phyloP scores from a whole-genome alignment of 148 eudicot species.

The Rheum nobile region DNA sequence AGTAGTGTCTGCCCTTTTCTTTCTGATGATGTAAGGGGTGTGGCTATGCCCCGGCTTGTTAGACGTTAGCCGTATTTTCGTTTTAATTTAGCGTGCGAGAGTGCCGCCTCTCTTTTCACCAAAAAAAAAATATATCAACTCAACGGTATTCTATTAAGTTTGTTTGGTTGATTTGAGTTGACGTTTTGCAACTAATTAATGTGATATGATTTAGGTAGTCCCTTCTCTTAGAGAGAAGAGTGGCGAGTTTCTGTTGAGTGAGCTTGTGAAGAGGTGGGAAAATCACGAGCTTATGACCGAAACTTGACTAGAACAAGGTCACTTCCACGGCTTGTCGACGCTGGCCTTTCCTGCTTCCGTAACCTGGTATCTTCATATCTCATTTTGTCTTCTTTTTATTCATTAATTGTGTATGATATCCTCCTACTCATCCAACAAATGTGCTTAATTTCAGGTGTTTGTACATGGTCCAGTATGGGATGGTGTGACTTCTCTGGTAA shows the following conservation, averaged over 20 bases:
- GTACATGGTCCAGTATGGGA: conserved; percentile 8
- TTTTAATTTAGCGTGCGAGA: too few species aligned
- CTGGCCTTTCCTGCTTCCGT: conserved; percentile 18
- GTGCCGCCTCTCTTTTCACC: too few species aligned
- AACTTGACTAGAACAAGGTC: conserved; percentile 17
- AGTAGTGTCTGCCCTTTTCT: too few species aligned
- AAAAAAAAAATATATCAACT: too few species aligned
- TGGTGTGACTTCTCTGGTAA: conserved; percentile 20
- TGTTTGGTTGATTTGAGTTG: neutral
- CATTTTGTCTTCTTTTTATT: neutral
- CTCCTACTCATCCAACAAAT: neutral
- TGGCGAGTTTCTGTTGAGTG: conserved; percentile 19
- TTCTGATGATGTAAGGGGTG: too few species aligned
- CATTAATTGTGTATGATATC: neutral
- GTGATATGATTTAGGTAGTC: conserved; percentile 13
- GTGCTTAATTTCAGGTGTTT: too few species aligned
- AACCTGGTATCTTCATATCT: conserved; percentile 11
- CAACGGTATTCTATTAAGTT: too few species aligned
- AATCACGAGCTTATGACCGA: conserved; percentile 27
- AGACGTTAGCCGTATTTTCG: too few species aligned
- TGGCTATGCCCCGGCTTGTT: too few species aligned
- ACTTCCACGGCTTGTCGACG: conserved; percentile 15
- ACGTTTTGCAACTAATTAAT: too few species aligned
- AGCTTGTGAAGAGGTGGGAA: conserved; percentile 23
- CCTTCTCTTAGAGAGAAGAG: conserved; percentile 21